phyloP scores from a whole-genome alignment of 495 filamentous ascomycete species.

The Neurospora sp. region DNA sequence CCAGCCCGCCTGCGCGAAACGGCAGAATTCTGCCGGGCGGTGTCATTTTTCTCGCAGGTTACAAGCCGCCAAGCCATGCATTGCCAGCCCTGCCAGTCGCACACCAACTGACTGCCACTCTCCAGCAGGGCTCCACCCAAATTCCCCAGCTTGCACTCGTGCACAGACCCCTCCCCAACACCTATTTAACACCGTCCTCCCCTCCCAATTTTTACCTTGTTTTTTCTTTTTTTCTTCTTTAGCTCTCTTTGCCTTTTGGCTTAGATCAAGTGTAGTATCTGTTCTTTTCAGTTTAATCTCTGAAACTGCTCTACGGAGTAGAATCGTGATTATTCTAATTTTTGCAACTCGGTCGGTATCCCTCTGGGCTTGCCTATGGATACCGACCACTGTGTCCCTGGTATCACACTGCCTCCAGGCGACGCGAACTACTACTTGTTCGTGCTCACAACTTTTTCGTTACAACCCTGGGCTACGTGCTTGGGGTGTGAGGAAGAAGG shows the following conservation, averaged over 20 bases:
- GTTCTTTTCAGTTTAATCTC: constrained; percentile 93
- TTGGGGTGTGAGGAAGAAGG: constrained; percentile 21
- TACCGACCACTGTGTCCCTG: constrained; percentile 20
- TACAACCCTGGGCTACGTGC: constrained; percentile 13
- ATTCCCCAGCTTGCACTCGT: constrained; percentile 2
- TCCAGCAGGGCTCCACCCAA: background rate
- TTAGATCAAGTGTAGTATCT: constrained; percentile 99
- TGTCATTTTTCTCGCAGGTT: background rate
- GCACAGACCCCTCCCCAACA: constrained; percentile 10
- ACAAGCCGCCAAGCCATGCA: background rate
- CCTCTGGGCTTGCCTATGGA: constrained; percentile 40
- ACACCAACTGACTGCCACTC: background rate
- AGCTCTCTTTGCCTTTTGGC: constrained; percentile 56
- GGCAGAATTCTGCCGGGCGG: constrained; percentile 10
- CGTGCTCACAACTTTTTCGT: constrained; percentile 14
- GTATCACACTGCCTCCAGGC: constrained; percentile 25
- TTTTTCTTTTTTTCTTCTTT: constrained; percentile 27
- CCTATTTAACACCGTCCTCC: constrained; percentile 16
- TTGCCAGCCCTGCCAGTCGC: background rate
- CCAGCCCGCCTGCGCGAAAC: too few relatives aligned
- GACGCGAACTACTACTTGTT: constrained; percentile 14
- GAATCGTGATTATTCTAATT: constrained; percentile 75
- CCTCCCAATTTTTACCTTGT: constrained; percentile 7
- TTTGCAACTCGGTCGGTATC: constrained; percentile 43
- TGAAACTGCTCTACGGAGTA: constrained; percentile 51